phyloP scores from a whole-genome alignment of 202 grass and related monocot genomes.

The Setaria italica region DNA sequence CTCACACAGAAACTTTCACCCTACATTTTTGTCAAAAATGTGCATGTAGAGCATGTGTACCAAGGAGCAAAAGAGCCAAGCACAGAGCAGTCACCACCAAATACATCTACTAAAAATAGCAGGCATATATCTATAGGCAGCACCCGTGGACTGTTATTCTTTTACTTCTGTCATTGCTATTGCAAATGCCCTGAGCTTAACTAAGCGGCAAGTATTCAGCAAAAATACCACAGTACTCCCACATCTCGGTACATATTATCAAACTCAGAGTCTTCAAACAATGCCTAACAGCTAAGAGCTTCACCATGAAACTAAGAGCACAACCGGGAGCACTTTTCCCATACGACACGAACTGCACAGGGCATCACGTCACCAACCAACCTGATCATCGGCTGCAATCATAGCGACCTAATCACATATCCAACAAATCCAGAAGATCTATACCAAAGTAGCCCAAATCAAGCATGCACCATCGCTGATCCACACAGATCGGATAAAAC shows the following conservation, averaged over 20 bases:
- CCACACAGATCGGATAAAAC: conserved; percentile 22
- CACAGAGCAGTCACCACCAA: neutral
- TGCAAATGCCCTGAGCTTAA: neutral
- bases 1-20: neutral
- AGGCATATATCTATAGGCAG: neutral
- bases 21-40: neutral
- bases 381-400: conserved; percentile 2
- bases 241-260: neutral
- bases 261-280: neutral
- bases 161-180: conserved; percentile 12
- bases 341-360: too few relatives aligned
- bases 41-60: neutral
- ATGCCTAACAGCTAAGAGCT: neutral
- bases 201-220: neutral
- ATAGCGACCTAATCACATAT: conserved; percentile 2
- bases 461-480: conserved; percentile 1
- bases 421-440: conserved; percentile 39
- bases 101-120: conserved; percentile 44
- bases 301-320: neutral
- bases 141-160: neutral
- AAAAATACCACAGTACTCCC: neutral
- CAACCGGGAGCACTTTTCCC: too few relatives aligned
- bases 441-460: conserved; percentile 13
- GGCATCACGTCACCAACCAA: too few relatives aligned
- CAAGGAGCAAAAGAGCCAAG: neutral